Base-by-base conservation (phyloP, 441 rosid genomes). In the Lepidium campestre region DNA sequence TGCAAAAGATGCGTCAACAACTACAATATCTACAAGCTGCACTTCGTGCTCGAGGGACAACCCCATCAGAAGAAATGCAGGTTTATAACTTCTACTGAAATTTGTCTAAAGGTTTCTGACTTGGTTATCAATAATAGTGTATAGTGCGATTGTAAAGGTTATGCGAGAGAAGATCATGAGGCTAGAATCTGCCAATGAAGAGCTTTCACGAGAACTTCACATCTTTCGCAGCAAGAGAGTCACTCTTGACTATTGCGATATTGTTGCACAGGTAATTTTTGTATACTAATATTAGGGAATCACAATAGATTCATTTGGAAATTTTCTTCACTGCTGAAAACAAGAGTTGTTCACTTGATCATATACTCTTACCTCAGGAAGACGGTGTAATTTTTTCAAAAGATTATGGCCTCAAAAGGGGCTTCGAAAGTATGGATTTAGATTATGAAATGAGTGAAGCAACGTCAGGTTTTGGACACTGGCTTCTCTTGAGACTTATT, bases 1-100 rank as follows among this genome's bases (percentile, higher is more conserved):
- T 83, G 80, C 83, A 85, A 75, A 85, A 79, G 78, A 74, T 87
- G 85, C 84, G 85, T 49, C 90, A 83, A 74, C 82, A 85, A 63
- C 70, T 87, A 52, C 81, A 79, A 64, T 66, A 47, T 78, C 65
- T 87, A 65, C 88, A 81, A 78, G 83, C 88, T 59, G 84, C 85
- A 75, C 81, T 87, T 65, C 75, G 76, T 83, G 77, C 85, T 70
- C 83, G 81, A 55, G 79, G 76, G 60, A 80, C 48, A 61, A 75
- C 78, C 68, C 62, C 85, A 42, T 75, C 75, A 42, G 77, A 78
- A 66, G 84, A 83, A 80, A 53, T 80, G 68, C 85, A 76, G 80
- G 90, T 85, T 73, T 49, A 50, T 56, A 62, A 11, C 29, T 70
- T 69, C 39, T 61, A 23, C 56, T 17, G 62, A 65, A 35, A 37